phyloP scores from a whole-genome alignment of 768 basidiomycete genomes.

The Lactarius akahatsu region DNA sequence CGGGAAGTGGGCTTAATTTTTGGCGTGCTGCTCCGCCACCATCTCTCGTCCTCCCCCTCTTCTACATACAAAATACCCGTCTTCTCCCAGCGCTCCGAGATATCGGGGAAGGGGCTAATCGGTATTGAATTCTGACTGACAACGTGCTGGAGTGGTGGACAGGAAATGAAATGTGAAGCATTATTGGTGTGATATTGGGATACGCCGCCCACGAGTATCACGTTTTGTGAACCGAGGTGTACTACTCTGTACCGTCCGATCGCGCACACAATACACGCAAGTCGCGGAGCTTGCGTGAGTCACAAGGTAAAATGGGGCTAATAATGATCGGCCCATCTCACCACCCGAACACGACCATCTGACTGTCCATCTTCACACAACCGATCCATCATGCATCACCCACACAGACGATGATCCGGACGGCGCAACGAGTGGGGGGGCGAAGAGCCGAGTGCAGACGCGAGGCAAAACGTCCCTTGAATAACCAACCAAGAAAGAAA shows the following conservation, averaged over 20 bases:
- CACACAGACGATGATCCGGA: neutral
- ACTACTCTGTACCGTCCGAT: neutral
- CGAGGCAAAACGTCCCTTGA: neutral
- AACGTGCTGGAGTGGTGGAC: conserved; percentile 26
- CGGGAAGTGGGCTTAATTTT: neutral
- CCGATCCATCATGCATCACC: neutral
- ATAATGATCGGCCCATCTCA: conserved; percentile 1
- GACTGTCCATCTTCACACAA: neutral
- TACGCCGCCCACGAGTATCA: neutral
- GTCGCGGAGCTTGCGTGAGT: conserved; percentile 7
- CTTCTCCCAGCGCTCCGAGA: conserved; percentile 3
- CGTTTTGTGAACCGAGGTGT: neutral
- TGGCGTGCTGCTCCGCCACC: neutral
- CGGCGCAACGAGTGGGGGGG: neutral
- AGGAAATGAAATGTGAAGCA: neutral
- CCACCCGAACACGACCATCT: neutral
- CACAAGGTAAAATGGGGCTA: neutral
- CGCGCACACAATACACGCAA: neutral
- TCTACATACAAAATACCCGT: neutral
- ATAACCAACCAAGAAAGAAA: neutral
- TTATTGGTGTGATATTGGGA: neutral
- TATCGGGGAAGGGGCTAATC: conserved; percentile 11
- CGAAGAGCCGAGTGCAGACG: neutral
- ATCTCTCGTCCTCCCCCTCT: neutral
- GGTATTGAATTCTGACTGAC: neutral